A percentile compares a stretch with the other conserved stretches of the same genome.
phyloP scores from a whole-genome alignment of 768 basidiomycete genomes.

The Amanita pseudoporphyria region DNA sequence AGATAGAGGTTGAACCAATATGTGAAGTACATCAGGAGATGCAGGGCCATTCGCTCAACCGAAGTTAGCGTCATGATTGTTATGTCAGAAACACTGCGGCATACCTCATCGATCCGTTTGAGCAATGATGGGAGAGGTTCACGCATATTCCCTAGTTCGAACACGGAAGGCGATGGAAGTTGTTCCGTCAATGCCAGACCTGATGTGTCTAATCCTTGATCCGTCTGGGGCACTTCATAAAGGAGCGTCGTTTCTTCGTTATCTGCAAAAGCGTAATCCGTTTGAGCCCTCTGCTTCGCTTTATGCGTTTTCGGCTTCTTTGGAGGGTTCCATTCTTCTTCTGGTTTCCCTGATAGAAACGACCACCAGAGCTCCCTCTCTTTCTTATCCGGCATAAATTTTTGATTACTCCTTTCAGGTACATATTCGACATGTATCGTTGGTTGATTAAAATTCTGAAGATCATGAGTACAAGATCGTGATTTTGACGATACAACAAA shows the following conservation, averaged over 20 bases:
- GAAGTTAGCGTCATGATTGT: conserved; percentile 12
- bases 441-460: conserved; percentile 59
- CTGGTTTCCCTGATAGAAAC: conserved; percentile 61
- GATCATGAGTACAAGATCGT: conserved; percentile 5
- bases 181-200: not conserved
- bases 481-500: conserved; percentile 17
- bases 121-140: conserved; percentile 54
- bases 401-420: conserved; percentile 18
- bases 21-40: conserved; percentile 76
- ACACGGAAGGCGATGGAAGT: not conserved
- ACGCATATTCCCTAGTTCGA: conserved; percentile 18
- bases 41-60: conserved; percentile 54
- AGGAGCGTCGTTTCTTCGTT: conserved; percentile 4
- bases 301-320: conserved; percentile 28
- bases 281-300: conserved; percentile 17
- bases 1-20: conserved; percentile 69
- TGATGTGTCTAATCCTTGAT: not conserved
- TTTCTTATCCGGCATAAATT: conserved; percentile 56
- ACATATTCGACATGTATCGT: conserved; percentile 37
- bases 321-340: conserved; percentile 54
- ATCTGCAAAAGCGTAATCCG: conserved; percentile 13
- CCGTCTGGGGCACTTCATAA: conserved; percentile 7
- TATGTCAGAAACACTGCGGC: conserved; percentile 12
- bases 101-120: conserved; percentile 58
- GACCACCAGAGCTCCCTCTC: conserved; percentile 77